Evolutionary conservation across 1,284 basidiomycete genomes (phyloP).

Genomic region (Gomphus bonarii): DNA sequence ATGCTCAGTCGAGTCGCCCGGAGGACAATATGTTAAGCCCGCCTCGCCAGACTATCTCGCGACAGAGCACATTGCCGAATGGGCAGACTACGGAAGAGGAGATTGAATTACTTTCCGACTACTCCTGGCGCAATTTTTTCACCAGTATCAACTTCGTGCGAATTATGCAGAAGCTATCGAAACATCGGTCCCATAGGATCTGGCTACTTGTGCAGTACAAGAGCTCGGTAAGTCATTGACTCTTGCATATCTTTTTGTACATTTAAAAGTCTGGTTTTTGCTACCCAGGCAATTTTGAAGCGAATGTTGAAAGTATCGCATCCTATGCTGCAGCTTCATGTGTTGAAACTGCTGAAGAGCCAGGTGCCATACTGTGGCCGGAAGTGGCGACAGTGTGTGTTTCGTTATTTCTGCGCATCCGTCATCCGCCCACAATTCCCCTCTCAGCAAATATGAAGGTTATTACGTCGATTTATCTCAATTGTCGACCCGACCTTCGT

Average conservation of each 20-base stretch:
- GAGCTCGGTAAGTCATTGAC: slow-evolving; percentile 65
- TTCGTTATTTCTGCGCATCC: neutral
- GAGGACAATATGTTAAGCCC: slow-evolving; percentile 53
- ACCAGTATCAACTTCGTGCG: slow-evolving; percentile 97
- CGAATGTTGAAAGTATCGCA: slow-evolving; percentile 90
- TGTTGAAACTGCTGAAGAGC: slow-evolving; percentile 97
- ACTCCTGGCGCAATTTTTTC: slow-evolving; percentile 98
- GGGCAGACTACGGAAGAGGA: slow-evolving; percentile 73
- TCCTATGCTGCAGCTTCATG: slow-evolving; percentile 88
- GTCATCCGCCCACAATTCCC: slow-evolving; percentile 3
- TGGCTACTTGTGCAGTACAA: slow-evolving; percentile 98
- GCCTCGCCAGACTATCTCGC: slow-evolving; percentile 44
- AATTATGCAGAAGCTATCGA: slow-evolving; percentile 96
- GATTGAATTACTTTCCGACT: slow-evolving; percentile 85
- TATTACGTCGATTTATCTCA: slow-evolving; percentile 96
- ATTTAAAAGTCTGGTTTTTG: slow-evolving; percentile 13
- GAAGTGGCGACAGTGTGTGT: slow-evolving; percentile 93
- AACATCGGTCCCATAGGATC: slow-evolving; percentile 89
- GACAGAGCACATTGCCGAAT: slow-evolving; percentile 49
- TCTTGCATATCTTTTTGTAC: slow-evolving; percentile 1
- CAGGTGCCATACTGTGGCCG: slow-evolving; percentile 98
- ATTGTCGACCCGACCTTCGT: slow-evolving; percentile 90
- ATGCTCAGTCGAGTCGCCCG: slow-evolving; percentile 38
- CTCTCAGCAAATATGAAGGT: slow-evolving; percentile 98
- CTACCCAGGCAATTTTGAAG: slow-evolving; percentile 80